Conservation (phyloP, 805 yeast species). For the Lipomyces sp. region DNA sequence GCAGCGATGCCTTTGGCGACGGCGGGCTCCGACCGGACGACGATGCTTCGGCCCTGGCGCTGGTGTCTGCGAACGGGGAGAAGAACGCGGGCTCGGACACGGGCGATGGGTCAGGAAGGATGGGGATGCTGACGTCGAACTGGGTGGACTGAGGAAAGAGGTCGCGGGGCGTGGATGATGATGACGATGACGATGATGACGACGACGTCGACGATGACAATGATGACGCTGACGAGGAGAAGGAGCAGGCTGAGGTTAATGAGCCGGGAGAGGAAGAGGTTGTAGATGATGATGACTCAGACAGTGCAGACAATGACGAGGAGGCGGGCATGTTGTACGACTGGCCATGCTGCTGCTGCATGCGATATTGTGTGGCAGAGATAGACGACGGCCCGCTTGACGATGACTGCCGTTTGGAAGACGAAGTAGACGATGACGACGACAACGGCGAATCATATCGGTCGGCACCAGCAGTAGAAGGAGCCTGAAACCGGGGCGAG, state of each 20-base stretch:
- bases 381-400: too few species aligned
- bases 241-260: constrained; percentile 7
- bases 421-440: too few species aligned
- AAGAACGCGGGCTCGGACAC: constrained; percentile 16
- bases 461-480: too few species aligned
- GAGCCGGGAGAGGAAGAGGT: constrained; percentile 2
- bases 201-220: not conserved
- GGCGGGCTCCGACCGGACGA: too few species aligned
- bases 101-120: constrained; percentile 26
- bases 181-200: not conserved
- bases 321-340: not conserved
- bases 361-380: too few species aligned
- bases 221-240: not conserved
- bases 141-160: constrained; percentile 16
- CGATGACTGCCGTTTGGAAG: too few species aligned
- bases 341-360: too few species aligned
- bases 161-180: constrained; percentile 1
- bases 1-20: too few species aligned
- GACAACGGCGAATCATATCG: too few species aligned
- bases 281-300: constrained; percentile 1
- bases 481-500: too few species aligned
- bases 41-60: too few species aligned
- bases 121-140: constrained; percentile 23
- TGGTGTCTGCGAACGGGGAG: too few species aligned
- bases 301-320: not conserved